phyloP scores from a whole-genome alignment of 2,329 filamentous ascomycete genomes.

The Diaporthe helianthi region DNA sequence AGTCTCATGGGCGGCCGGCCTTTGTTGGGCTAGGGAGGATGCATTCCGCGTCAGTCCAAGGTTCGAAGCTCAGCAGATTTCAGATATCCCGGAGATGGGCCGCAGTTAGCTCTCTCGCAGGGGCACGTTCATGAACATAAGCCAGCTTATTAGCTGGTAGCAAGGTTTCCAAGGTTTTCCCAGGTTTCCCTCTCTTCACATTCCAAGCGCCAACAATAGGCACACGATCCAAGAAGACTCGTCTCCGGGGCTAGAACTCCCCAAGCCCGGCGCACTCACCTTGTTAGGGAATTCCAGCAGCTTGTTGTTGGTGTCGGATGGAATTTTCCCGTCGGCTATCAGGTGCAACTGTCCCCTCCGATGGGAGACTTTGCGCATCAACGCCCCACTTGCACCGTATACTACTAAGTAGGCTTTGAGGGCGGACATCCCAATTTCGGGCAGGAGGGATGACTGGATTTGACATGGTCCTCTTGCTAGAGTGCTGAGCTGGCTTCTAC shows the following conservation, averaged over 20 bases:
- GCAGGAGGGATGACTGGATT: background rate
- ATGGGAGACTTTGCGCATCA: background rate
- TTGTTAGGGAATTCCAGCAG: background rate
- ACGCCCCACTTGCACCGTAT: background rate
- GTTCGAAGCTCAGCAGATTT: background rate
- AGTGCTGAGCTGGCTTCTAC: background rate
- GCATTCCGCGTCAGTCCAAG: background rate
- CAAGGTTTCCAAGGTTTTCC: too few species aligned
- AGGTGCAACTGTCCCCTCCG: constrained; percentile 4
- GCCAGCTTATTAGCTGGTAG: background rate
- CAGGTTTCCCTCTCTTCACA: too few species aligned
- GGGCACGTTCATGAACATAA: background rate
- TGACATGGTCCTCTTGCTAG: background rate
- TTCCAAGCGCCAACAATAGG: background rate
- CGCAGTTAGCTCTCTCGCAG: background rate
- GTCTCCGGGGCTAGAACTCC: constrained; percentile 3
- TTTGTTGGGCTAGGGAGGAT: background rate
- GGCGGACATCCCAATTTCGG: constrained; percentile 8
- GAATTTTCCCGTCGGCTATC: constrained; percentile 17
- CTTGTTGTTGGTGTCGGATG: background rate
- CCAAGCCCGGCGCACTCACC: background rate
- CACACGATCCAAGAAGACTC: background rate
- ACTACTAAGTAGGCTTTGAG: too few species aligned
- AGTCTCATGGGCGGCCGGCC: too few species aligned
- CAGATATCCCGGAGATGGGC: background rate